These are phyloP conservation scores for Prototheca wickerhamii DNA, from an alignment of 163 green algal species.

Conservation along the genomic window DNA sequence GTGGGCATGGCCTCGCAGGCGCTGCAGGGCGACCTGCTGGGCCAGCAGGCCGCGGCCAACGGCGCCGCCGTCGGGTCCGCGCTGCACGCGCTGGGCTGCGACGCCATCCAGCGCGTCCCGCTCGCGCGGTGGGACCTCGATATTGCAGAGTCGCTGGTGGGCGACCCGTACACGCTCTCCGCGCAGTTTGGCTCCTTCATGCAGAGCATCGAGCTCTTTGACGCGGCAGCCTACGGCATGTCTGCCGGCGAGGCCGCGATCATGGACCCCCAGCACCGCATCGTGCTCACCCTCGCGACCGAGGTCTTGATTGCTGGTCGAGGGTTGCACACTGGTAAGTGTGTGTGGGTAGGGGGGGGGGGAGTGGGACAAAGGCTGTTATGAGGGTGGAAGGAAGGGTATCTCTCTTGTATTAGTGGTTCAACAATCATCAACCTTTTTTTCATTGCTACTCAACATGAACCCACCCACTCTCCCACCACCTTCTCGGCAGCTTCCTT, in stretches of 20 bases:
- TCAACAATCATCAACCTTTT: background rate
- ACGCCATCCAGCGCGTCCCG: constrained; percentile 22
- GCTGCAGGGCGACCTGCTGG: background rate
- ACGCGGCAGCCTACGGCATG: constrained; percentile 30
- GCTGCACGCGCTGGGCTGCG: background rate
- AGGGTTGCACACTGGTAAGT: background rate
- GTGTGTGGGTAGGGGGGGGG: background rate
- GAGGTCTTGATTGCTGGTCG: constrained; percentile 25
- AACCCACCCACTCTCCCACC: background rate
- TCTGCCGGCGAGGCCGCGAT: constrained; percentile 34
- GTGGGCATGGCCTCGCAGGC: background rate
- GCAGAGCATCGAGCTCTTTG: constrained; percentile 36
- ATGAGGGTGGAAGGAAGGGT: background rate
- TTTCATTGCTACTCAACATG: background rate
- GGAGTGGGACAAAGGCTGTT: background rate
- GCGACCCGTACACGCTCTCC: constrained; percentile 15
- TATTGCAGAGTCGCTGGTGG: constrained; percentile 4
- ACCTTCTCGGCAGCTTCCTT: background rate
- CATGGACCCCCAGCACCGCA: constrained; percentile 58
- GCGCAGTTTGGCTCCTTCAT: constrained; percentile 48
- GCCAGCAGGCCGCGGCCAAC: background rate
- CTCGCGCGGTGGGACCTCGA: constrained; percentile 32
- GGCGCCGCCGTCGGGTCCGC: background rate
- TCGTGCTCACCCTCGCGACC: constrained; percentile 54
- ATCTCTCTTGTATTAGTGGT: background rate